Percentiles rank a stretch among this genome's conserved stretches.
Evolutionary conservation across 305 asterid species (phyloP).

Genomic region (Rubia peregrina): DNA sequence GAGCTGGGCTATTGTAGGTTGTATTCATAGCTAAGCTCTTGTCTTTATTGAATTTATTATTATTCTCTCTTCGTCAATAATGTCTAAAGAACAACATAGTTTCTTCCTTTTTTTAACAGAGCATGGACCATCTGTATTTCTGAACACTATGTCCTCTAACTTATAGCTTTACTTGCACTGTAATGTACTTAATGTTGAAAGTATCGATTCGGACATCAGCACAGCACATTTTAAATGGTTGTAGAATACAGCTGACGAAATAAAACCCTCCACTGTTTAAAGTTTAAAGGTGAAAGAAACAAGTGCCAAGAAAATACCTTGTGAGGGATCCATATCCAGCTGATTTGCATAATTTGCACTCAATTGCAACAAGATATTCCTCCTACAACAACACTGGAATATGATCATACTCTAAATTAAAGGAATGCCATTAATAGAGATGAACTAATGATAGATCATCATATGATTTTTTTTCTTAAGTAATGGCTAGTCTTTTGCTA

Average conservation of each 20-base stretch:
- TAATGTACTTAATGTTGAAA: constrained; percentile 1
- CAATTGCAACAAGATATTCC: too few species aligned
- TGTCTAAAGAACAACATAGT: not conserved
- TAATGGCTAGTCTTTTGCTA: not conserved
- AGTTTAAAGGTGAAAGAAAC: not conserved
- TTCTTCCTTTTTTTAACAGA: not conserved
- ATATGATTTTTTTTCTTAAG: not conserved
- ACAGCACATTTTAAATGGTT: not conserved
- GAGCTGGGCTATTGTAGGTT: constrained; percentile 36
- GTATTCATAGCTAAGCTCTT: constrained; percentile 2
- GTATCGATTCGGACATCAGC: not conserved
- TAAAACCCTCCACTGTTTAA: not conserved
- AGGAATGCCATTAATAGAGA: not conserved
- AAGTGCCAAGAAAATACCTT: not conserved
- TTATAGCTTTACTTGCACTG: not conserved
- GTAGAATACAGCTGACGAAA: not conserved
- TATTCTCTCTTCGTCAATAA: not conserved
- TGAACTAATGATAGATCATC: not conserved
- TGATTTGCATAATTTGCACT: too few species aligned
- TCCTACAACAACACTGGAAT: not conserved
- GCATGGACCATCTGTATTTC: constrained; percentile 1
- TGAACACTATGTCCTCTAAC: not conserved
- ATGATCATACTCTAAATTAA: not conserved
- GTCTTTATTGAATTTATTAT: not conserved
- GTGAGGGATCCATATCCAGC: too few species aligned